Evolutionary conservation across 495 filamentous ascomycete genomes (phyloP).

Genomic region (Penicillium ochrochloron): DNA sequence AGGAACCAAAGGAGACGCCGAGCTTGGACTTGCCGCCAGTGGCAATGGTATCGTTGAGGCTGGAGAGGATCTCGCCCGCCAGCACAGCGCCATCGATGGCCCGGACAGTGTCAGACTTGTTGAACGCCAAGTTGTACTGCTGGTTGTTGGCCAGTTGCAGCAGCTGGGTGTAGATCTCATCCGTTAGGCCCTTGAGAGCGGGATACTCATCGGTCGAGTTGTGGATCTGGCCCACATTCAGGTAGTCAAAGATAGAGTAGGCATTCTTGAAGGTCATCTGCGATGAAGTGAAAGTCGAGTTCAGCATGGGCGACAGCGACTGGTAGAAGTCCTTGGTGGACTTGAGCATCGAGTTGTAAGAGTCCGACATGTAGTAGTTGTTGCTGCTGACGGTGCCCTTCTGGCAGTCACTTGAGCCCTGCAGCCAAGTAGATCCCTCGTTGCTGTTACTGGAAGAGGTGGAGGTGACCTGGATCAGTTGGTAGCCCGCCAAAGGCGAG

Average conservation of each 20-base stretch:
- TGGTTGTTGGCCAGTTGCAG: slow-evolving; percentile 53
- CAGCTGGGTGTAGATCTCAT: slow-evolving; percentile 42
- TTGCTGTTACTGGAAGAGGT: slow-evolving; percentile 49
- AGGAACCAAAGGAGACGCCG: slow-evolving; percentile 52
- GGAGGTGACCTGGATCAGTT: slow-evolving; percentile 58
- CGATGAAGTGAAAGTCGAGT: slow-evolving; percentile 55
- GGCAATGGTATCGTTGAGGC: slow-evolving; percentile 49
- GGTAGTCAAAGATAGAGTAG: slow-evolving; percentile 65
- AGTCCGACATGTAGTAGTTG: slow-evolving; percentile 66
- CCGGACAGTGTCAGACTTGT: slow-evolving; percentile 49
- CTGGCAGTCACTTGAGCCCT: slow-evolving; percentile 60
- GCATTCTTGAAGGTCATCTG: slow-evolving; percentile 71
- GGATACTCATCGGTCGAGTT: slow-evolving; percentile 48
- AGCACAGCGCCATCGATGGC: slow-evolving; percentile 53
- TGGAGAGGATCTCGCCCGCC: slow-evolving; percentile 50
- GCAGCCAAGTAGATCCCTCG: slow-evolving; percentile 63
- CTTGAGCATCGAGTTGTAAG: slow-evolving; percentile 57
- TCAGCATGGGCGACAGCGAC: slow-evolving; percentile 63
- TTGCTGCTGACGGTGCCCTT: slow-evolving; percentile 70
- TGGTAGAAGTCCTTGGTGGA: slow-evolving; percentile 69
- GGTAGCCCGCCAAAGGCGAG: slow-evolving; percentile 64
- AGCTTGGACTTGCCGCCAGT: slow-evolving; percentile 41
- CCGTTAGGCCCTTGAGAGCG: slow-evolving; percentile 37
- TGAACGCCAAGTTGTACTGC: slow-evolving; percentile 58
- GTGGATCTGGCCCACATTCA: slow-evolving; percentile 60